Evolutionary conservation across 345 rosid genomes (phyloP), one percentile per base, ranked within the genome.

Genomic region (Populus davidiana): DNA sequence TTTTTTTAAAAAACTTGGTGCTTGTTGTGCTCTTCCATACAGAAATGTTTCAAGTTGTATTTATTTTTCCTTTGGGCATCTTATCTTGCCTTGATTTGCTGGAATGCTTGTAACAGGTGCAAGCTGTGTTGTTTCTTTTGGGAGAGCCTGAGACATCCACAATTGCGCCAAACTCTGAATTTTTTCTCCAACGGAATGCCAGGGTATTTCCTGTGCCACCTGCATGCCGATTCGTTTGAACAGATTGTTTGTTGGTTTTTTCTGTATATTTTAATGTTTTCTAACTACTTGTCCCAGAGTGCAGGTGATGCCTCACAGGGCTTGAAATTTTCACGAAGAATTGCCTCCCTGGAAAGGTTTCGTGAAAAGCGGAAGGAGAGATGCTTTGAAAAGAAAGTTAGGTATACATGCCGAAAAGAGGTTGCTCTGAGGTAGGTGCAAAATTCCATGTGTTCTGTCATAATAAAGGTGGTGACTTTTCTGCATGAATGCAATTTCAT

Each of bases 361-460:
- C 65, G 87, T 65, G 86, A 87, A 83, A 87, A 87, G 79, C 75
- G 89, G 59, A 87, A 87, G 69, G 89, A 87, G 61, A 76, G 87
- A 27, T 83, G 86, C 70, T 85, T 85, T 70, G 89, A 83, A 41
- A 85, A 87, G 85, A 87, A 85, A 83, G 83, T 87, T 18, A 83
- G 85, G 11, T 87, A 87, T 75, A 81, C 29, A 2, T 85, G 83
- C 17, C 77, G 87, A 36, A 85, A 87, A 83, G 87, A 87, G 73
- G 87, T 87, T 69, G 89, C 89, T 29, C 82, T 77, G 12, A 83
- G 86, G 89, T 85, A 77, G 72, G 56, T 65, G 33, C 27, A 31
- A 72, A 14, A 54, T 43, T 11, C 31, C 14, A 63, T 41, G 62
- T 12, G 6, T 2, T 68, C 14, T 25, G 23, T 70, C 50, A 62